Evolutionary conservation across 2,329 filamentous ascomycete genomes (phyloP).

Genomic region (Fonsecaea nubica): DNA sequence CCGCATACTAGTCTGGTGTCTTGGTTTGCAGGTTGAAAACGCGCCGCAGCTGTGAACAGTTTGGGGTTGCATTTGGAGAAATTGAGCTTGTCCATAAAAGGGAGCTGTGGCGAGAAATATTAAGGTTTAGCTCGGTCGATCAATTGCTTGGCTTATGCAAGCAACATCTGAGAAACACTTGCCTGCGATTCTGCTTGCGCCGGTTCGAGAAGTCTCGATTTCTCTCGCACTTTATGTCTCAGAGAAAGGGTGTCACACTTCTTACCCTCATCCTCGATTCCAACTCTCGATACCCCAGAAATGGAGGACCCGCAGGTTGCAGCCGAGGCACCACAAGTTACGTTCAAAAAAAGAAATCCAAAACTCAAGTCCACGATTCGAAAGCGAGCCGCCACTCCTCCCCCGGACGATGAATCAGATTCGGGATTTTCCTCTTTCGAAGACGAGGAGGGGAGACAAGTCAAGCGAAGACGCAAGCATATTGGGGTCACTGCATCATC

Average conservation of each 20-base stretch:
- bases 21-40: neutral
- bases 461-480: slow-evolving; percentile 79
- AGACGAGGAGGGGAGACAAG: slow-evolving; percentile 74
- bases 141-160: slow-evolving; percentile 12
- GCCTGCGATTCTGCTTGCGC: neutral
- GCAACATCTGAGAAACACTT: neutral
- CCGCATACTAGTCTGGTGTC: slow-evolving; percentile 5
- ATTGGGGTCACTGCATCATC: slow-evolving; percentile 71
- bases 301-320: slow-evolving; percentile 42
- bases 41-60: neutral
- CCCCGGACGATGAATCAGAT: slow-evolving; percentile 60
- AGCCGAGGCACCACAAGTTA: slow-evolving; percentile 44
- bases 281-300: neutral
- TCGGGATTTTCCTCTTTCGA: slow-evolving; percentile 75
- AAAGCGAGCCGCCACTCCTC: slow-evolving; percentile 76
- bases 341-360: slow-evolving; percentile 83
- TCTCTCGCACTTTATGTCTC: neutral
- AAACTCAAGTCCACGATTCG: slow-evolving; percentile 83
- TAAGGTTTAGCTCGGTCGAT: slow-evolving; percentile 16
- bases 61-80: neutral
- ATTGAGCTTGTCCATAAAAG: neutral
- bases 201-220: slow-evolving; percentile 2
- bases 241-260: neutral
- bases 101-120: slow-evolving; percentile 11
- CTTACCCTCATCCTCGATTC: neutral